Evolutionary conservation across 2,329 filamentous ascomycete species (phyloP), one percentile per base, ranked within the genome.

Genomic region (Hymenoscyphus fraxineus): DNA sequence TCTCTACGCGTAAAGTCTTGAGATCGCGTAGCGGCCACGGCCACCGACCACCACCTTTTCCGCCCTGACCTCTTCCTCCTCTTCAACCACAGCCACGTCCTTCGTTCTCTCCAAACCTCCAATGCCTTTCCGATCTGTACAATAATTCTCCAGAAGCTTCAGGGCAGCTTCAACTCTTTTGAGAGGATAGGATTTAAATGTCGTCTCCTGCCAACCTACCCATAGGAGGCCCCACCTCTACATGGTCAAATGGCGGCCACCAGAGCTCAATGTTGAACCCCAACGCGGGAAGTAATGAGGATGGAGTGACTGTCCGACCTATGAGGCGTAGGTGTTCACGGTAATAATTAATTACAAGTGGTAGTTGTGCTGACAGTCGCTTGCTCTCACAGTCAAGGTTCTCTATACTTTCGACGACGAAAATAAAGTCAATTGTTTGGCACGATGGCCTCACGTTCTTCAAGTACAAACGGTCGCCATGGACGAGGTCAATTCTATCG

Each of bases 381-480:
- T 66, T 22, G 31, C 56, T 60, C 22, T 54, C 69, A 69, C 77
- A 96, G 93, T 98, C 78, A 98, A 98, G 83, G 90, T 98, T 59
- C 88, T 96, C 66, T 99, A 98, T 79, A 97, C 93, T 39, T 97
- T 98, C 79, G 93, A 98, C 77, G 88, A 89, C 74, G 89, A 94
- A 70, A 89, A 87, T 79, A 93, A 93, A 78, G 89, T 92, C 68
- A 93, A 94, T 75, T 97, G 93, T 77, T 83, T 99, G 59, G 93
- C 94, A 65, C 86, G 94, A 73, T 89, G 92, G 81, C 90, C 92
- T 19, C 88, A 94, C 65, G 83, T 89, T 16, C 82, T 97, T 64
- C 84, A 90, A 61, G 87, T 97, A 44, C 92, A 93, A 72, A 92
- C 92, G 2, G 85, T 96, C 15, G 84, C 87, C 31, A 80, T 98